Base-by-base conservation (phyloP, 2,329 filamentous ascomycete genomes). In the Clonostachys byssicola region DNA sequence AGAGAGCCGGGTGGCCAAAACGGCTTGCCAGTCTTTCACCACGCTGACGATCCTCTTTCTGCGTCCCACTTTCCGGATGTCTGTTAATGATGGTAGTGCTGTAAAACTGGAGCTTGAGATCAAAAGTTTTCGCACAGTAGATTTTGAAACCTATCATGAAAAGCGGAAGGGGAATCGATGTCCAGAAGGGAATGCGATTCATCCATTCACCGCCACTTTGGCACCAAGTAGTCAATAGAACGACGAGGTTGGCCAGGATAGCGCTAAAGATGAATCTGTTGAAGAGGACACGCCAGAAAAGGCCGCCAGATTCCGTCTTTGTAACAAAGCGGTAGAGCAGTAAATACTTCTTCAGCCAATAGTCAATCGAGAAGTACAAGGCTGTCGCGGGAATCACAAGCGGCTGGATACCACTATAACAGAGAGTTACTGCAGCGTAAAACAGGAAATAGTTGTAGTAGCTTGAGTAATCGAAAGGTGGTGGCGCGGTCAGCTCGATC, bases 401-500 rank as follows among this genome's bases (percentile, higher is more conserved):
- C 1, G 94, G 94, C 65, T 97, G 94, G 45, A 97, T 76, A 2
- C 85, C 83, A 3, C 86, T 84, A 60, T 94, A 96, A 58, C 85
- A 90, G 14, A 99, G 74, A 0, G 90, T 87, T 34, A 97, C 88
- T 0, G 92, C 96, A 20, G 88, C 77, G 70, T 97, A 99, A 70
- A 89, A 99, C 33, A 97, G 75, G 67, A 96, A 96, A 65, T 95
- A 97, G 66, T 96, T 97, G 78, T 96, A 99, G 70, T 97, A 97
- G 56, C 83, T 90, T 49, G 94, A 90, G 60, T 96, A 97, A 56
- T 97, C 92, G 63, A 99, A 96, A 1, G 89, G 76, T 3, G 89
- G 92, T 2, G 94, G 94, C 5, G 94, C 94, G 1, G 92, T 96
- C 60, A 94, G 81, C 64, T 96, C 89, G 55, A 97, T 97, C 55